Evolutionary conservation across 202 grass and related monocot genomes (phyloP).

Genomic region (Zizania palustris): DNA sequence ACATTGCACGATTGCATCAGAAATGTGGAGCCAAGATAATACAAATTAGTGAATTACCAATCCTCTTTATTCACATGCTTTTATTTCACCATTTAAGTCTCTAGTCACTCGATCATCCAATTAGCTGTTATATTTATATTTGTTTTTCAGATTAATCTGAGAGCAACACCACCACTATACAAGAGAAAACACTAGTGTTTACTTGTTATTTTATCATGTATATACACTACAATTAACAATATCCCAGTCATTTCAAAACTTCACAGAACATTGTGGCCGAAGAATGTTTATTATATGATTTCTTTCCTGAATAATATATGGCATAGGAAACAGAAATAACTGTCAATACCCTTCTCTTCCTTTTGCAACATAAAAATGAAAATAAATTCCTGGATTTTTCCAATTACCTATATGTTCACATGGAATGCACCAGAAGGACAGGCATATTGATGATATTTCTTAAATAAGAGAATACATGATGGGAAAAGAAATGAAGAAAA

Average conservation of each 20-base stretch:
- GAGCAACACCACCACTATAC: background rate
- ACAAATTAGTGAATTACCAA: background rate
- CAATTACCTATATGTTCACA: background rate
- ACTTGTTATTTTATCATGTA: too few relatives aligned
- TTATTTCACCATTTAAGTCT: slow-evolving; percentile 10
- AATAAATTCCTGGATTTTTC: too few relatives aligned
- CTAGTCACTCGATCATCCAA: background rate
- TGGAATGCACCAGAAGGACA: slow-evolving; percentile 5
- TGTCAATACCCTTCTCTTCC: too few relatives aligned
- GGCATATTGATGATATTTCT: slow-evolving; percentile 19
- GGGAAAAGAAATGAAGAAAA: background rate
- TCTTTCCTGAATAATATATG: too few relatives aligned
- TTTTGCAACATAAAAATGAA: too few relatives aligned
- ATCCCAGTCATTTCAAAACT: background rate
- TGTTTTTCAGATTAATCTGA: background rate
- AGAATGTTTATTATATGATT: too few relatives aligned
- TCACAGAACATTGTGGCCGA: background rate
- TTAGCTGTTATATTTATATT: background rate
- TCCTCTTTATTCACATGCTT: slow-evolving; percentile 20
- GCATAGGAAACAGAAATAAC: too few relatives aligned
- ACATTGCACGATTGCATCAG: background rate
- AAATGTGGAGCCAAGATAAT: slow-evolving; percentile 10
- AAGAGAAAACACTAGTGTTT: background rate
- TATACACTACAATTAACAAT: too few relatives aligned
- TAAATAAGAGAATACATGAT: slow-evolving; percentile 1